Conservation (phyloP, 768 basidiomycete species). For the Leccinum subgranulosum region DNA sequence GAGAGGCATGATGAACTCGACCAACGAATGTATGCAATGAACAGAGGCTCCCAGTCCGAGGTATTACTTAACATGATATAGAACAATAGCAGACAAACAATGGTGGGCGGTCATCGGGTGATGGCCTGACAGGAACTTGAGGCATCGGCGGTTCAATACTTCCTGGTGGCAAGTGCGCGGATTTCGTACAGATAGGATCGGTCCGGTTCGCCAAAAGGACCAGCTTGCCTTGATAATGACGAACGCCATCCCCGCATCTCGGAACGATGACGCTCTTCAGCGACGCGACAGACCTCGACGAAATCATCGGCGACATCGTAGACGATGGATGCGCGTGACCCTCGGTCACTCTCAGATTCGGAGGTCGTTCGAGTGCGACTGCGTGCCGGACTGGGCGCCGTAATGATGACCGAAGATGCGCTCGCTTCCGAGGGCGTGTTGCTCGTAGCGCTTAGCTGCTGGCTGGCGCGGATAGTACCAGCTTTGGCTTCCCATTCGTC, state of each 20-base stretch:
- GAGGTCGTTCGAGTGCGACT: conserved; percentile 66
- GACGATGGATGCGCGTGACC: conserved; percentile 76
- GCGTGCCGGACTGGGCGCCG: conserved; percentile 57
- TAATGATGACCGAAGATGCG: conserved; percentile 30
- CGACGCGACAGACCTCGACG: conserved; percentile 63
- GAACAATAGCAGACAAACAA: background rate
- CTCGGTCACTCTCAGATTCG: conserved; percentile 70
- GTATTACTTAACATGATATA: conserved; percentile 16
- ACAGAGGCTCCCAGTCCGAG: conserved; percentile 21
- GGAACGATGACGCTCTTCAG: conserved; percentile 76
- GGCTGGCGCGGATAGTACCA: conserved; percentile 73
- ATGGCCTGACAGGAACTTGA: background rate
- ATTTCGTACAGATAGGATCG: conserved; percentile 76
- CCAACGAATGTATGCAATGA: conserved; percentile 21
- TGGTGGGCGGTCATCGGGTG: conserved; percentile 1
- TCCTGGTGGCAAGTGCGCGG: conserved; percentile 80
- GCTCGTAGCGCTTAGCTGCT: conserved; percentile 37
- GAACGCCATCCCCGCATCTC: conserved; percentile 83
- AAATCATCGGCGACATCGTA: conserved; percentile 77
- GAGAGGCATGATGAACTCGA: conserved; percentile 22
- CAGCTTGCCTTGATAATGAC: conserved; percentile 20
- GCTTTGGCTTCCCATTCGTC: conserved; percentile 69
- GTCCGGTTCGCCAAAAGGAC: conserved; percentile 41
- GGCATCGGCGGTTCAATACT: conserved; percentile 48
- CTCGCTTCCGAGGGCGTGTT: conserved; percentile 27